Evolutionary conservation across 2,329 filamentous ascomycete species (phyloP).

Genomic region (Pyrenophora seminiperda): DNA sequence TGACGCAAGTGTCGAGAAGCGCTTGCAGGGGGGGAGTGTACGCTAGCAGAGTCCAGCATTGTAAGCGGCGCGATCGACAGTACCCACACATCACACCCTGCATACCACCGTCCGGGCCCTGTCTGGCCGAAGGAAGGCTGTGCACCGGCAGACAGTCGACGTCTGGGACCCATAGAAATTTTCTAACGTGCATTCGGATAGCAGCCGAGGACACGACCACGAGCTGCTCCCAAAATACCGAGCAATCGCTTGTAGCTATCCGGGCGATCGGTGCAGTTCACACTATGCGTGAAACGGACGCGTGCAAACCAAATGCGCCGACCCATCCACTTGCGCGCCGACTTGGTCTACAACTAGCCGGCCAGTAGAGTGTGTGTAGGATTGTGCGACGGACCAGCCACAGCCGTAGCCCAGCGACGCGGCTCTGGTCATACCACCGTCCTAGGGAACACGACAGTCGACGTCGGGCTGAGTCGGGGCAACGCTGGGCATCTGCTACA

Average conservation of each 20-base stretch:
- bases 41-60: constrained; percentile 9
- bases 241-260: constrained; percentile 19
- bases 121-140: constrained; percentile 27
- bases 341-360: constrained; percentile 6
- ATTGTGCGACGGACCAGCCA: constrained; percentile 4
- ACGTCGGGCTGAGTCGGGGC: constrained; percentile 7
- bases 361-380: not conserved
- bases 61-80: constrained; percentile 22
- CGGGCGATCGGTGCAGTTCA: constrained; percentile 17
- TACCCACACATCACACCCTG: constrained; percentile 21
- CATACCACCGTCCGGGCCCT: constrained; percentile 21
- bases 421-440: constrained; percentile 6
- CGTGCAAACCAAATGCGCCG: constrained; percentile 7
- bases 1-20: constrained; percentile 18
- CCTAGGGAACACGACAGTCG: not conserved
- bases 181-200: constrained; percentile 31
- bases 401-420: not conserved
- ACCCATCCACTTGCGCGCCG: constrained; percentile 3
- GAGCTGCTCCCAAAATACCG: constrained; percentile 26
- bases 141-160: constrained; percentile 18
- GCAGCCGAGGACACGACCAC: constrained; percentile 25
- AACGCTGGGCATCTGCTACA: constrained; percentile 2
- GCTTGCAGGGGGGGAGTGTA: constrained; percentile 25
- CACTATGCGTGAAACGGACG: constrained; percentile 10
- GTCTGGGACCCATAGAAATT: constrained; percentile 17